Base-by-base conservation (phyloP, 495 filamentous ascomycete species). In the Xylaria scruposa region DNA sequence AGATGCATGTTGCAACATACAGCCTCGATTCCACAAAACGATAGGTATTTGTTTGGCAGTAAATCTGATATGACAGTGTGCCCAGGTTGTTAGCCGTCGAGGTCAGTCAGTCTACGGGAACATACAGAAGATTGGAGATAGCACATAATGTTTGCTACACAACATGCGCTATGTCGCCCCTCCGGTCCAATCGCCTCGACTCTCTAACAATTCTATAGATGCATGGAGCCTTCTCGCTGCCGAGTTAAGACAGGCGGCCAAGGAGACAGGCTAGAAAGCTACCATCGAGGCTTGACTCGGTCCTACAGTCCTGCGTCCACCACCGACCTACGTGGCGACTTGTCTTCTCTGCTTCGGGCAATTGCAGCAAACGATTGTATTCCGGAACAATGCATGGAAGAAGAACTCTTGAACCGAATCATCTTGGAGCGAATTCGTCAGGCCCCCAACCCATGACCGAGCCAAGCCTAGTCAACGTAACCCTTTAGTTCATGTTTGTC, bases 141-240 rank as follows among this genome's bases (percentile, higher is more conserved):
- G 33, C 10, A 13, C 15, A 29, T 40, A 53, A 69, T 74, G 75
- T 77, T 72, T 75, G 75, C 69, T 77, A 78, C 77, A 77, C 73
- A 4, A 67, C 75, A 77, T 75, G 44, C 59, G 56, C 67, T 68
- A 62, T 61, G 31, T 63, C 74, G 65, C 71, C 31, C 21, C 33
- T 29, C 49, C 53, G 33, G 63, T 26, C 76, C 77, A 78, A 78
- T 78, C 44, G 46, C 64, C 59, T 65, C 29, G 64, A 63, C 42
- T 21, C 69, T 71, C 66, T 72, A 46, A 72, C 65, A 76, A 71
- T 66, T 70, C 67, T 74, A 71, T 60, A 62, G 53, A 72, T 74
- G 77, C 77, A 75, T 61, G 56, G 63, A 74, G 77, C 73, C 73
- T 74, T 68, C 49, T 60, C 61, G 68, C 77, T 58, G 75, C 73